These are phyloP conservation scores for Globisporangium polare DNA, from an alignment of 352 stramenopile species.

Conservation along the genomic window DNA sequence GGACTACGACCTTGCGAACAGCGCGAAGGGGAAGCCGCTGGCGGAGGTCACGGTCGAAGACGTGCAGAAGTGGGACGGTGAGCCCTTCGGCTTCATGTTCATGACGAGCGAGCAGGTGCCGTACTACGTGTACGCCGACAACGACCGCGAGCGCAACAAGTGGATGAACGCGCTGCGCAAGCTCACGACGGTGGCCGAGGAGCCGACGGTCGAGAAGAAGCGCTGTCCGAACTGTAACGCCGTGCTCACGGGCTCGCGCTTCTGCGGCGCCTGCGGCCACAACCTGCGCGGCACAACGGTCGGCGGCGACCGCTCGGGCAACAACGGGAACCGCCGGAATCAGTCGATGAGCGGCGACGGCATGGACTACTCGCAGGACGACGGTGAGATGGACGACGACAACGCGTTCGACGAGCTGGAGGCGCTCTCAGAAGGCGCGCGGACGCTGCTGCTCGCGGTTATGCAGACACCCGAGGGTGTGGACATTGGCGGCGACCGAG, in stretches of 20 bases:
- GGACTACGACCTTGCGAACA: constrained; percentile 86
- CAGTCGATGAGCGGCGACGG: constrained; percentile 25
- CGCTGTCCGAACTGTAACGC: constrained; percentile 79
- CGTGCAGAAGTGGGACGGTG: constrained; percentile 81
- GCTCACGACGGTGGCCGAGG: constrained; percentile 61
- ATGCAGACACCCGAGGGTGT: constrained; percentile 86
- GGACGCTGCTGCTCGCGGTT: constrained; percentile 78
- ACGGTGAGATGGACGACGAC: constrained; percentile 70
- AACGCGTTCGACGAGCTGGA: constrained; percentile 86
- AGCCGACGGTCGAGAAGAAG: constrained; percentile 78
- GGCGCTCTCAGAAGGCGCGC: constrained; percentile 79
- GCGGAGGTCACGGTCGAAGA: constrained; percentile 83
- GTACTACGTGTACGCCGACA: constrained; percentile 89
- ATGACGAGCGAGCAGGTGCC: constrained; percentile 87
- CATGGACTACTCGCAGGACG: constrained; percentile 46
- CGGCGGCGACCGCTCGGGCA: constrained; percentile 35
- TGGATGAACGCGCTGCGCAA: constrained; percentile 87
- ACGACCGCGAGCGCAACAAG: constrained; percentile 82
- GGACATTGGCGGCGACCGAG: constrained; percentile 64
- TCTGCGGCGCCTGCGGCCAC: constrained; percentile 85
- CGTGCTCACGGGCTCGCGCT: constrained; percentile 82
- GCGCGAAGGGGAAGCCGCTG: constrained; percentile 68
- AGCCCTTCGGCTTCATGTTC: constrained; percentile 88
- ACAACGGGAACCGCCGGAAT: constrained; percentile 20
- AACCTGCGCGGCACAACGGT: constrained; percentile 78